A percentile compares a stretch with the other conserved stretches of the same genome.
Evolutionary conservation across 2,329 filamentous ascomycete genomes (phyloP).

Genomic region (Lomentospora prolificans): DNA sequence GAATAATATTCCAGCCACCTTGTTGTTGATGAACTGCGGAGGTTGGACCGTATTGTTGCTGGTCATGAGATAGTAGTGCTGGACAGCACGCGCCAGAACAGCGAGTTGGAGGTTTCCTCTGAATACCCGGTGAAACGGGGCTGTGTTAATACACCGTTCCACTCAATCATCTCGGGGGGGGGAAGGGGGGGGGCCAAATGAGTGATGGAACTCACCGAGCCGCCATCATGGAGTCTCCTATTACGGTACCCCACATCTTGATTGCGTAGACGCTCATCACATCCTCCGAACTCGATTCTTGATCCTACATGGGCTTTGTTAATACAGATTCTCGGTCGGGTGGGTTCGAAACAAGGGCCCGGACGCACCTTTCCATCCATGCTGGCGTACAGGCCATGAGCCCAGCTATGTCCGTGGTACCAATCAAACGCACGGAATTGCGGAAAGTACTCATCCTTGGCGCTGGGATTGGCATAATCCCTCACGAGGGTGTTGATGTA

Average conservation of each 20-base stretch:
- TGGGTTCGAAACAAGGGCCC: no score
- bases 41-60: constrained; percentile 62
- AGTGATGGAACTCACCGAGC: constrained; percentile 52
- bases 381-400: constrained; percentile 63
- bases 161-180: background rate
- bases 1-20: constrained; percentile 62
- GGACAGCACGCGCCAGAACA: constrained; percentile 62
- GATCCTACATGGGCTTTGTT: constrained; percentile 32
- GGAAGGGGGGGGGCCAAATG: background rate
- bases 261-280: constrained; percentile 77
- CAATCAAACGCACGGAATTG: constrained; percentile 81
- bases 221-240: constrained; percentile 69
- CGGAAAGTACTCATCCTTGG: constrained; percentile 65
- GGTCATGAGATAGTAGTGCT: constrained; percentile 74
- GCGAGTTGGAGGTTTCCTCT: constrained; percentile 75
- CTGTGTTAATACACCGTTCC: background rate
- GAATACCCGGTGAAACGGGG: background rate
- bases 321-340: background rate
- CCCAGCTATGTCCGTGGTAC: constrained; percentile 93
- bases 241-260: constrained; percentile 86
- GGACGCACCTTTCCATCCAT: constrained; percentile 56
- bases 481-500: constrained; percentile 80
- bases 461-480: constrained; percentile 68
- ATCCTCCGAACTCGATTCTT: constrained; percentile 87
- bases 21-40: constrained; percentile 69